These are phyloP conservation scores for Corymbia maculata DNA, from an alignment of 345 rosid species.

Conservation along the genomic window DNA sequence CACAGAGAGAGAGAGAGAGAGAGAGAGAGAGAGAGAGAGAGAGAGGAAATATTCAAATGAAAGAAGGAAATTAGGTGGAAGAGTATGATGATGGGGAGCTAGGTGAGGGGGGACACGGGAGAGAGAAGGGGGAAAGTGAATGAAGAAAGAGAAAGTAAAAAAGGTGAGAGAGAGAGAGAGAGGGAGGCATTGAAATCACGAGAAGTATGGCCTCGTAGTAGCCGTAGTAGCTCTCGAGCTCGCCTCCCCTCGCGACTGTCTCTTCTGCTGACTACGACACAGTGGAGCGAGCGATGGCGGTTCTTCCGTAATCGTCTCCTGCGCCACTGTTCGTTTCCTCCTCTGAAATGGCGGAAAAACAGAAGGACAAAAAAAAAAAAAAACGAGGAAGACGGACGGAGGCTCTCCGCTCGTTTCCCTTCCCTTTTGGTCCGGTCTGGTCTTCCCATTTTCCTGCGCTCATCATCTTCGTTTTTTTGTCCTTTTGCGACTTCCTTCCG, in stretches of 20 bases:
- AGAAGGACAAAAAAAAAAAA: no score
- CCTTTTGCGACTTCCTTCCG: background rate
- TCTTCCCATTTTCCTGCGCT: background rate
- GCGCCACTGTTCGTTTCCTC: background rate
- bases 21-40: background rate
- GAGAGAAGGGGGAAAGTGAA: constrained; percentile 20
- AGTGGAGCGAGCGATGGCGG: background rate
- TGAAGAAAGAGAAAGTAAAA: constrained; percentile 20
- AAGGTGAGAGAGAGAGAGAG: background rate
- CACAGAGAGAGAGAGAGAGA: background rate
- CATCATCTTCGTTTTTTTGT: background rate
- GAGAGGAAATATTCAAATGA: background rate
- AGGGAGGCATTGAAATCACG: constrained; percentile 9
- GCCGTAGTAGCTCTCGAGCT: background rate
- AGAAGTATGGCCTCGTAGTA: background rate
- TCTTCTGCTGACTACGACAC: no score
- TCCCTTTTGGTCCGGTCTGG: background rate
- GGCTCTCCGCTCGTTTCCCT: background rate
- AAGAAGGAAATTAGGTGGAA: background rate
- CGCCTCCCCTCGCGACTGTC: background rate
- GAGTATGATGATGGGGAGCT: background rate
- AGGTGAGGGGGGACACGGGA: constrained; percentile 18
- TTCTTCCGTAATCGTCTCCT: background rate
- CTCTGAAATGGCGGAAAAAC: background rate
- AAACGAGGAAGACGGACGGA: background rate